These are phyloP conservation scores for Oehlia diaphana DNA, from an alignment of 192 early-diverging fungal species.

Conservation along the genomic window DNA sequence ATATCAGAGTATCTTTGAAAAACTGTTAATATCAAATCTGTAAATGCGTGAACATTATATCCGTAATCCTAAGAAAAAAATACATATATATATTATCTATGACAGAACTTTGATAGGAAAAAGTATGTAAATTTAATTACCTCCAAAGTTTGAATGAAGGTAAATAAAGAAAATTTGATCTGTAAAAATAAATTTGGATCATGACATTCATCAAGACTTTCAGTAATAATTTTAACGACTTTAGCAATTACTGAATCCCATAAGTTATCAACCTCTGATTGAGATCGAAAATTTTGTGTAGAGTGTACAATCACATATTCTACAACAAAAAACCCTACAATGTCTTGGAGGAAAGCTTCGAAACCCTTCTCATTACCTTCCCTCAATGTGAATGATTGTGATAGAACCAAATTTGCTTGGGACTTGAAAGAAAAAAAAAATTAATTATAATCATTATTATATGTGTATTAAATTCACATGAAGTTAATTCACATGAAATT, in stretches of 20 bases:
- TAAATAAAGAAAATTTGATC: constrained; percentile 76
- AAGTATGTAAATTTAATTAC: constrained; percentile 39
- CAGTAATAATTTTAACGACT: constrained; percentile 76
- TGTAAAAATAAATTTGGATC: constrained; percentile 77
- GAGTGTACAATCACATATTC: constrained; percentile 87
- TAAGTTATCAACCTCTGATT: constrained; percentile 76
- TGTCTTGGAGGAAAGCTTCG: constrained; percentile 78
- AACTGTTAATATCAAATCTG: constrained; percentile 71
- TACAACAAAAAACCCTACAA: constrained; percentile 96
- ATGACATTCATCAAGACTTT: constrained; percentile 75
- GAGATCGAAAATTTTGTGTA: constrained; percentile 87
- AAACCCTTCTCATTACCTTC: constrained; percentile 68
- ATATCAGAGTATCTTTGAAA: constrained; percentile 81
- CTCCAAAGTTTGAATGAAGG: constrained; percentile 93
- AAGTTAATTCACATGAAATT: background rate
- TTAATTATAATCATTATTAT: background rate
- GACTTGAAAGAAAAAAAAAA: constrained; percentile 43
- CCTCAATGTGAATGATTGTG: constrained; percentile 67
- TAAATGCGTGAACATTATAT: constrained; percentile 67
- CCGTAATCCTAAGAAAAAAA: constrained; percentile 59
- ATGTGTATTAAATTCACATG: background rate
- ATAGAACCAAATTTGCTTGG: constrained; percentile 86
- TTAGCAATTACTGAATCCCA: constrained; percentile 86
- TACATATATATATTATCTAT: background rate
- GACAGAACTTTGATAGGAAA: background rate